Base-by-base conservation (phyloP, 2,329 filamentous ascomycete species). In the Rhinocladiella similis region DNA sequence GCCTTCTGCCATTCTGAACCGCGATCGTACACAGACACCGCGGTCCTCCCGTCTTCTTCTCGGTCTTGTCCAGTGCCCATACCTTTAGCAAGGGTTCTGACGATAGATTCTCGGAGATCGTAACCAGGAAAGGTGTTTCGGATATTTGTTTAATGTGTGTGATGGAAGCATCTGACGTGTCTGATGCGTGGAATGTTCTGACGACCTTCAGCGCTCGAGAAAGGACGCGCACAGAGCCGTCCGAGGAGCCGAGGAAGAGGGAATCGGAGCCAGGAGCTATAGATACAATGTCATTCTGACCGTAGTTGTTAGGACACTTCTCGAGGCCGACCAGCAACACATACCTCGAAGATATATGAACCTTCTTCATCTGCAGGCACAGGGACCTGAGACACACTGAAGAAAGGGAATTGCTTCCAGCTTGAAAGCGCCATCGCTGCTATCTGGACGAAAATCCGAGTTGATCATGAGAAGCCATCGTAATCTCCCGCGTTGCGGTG, bases 341-440 rank as follows among this genome's bases (percentile, higher is more conserved):
- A 84, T 82, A 89, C 88, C 73, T 92, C 88, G 77, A 95, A 88
- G 70, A 91, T 82, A 69, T 85, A 82, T 66, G 86, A 85, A 70
- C 85, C 88, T 70, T 95, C 90, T 68, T 88, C 87, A 72, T 95
- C 88, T 66, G 83, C 67, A 20, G 82, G 83, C 67, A 92, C 82
- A 69, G 88, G 85, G 73, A 97, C 86, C 71, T 89, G 87, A 71
- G 86, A 86, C 73, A 96, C 91, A 76, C 97, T 91, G 83, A 99
- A 97, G 86, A 99, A 99, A 82, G 96, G 92, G 80, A 99, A 99
- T 66, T 89, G 87, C 89, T 97, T 97, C 93, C 94, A 97, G 56
- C 93, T 96, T 63, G 49, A 54, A 48, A 55, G 47, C 25, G 63
- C 63, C 63, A 66, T 65, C 14, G 39, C 50, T 49, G 20, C 53